These are phyloP conservation scores for Mycena kentingensis DNA, from an alignment of 768 basidiomycete genomes.

Conservation along the genomic window DNA sequence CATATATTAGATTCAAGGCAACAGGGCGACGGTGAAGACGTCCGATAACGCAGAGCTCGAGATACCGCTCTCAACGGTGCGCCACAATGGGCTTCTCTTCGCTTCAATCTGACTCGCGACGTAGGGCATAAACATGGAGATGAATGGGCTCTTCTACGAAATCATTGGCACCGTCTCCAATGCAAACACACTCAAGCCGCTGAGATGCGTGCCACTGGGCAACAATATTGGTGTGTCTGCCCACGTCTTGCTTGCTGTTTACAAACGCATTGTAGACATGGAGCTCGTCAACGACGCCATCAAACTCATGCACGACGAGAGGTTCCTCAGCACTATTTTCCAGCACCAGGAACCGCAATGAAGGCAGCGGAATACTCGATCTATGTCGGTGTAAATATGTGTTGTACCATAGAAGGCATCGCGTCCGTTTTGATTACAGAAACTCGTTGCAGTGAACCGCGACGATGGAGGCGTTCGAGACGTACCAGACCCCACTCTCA, in stretches of 20 bases:
- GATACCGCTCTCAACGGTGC: too few species aligned
- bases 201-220: not conserved
- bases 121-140: not conserved
- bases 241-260: not conserved
- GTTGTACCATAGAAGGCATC: not conserved
- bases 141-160: not conserved
- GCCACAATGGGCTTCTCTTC: too few species aligned
- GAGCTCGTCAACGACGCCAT: slow-evolving; percentile 62
- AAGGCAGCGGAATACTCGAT: not conserved
- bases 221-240: not conserved
- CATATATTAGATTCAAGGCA: not conserved
- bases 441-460: too few species aligned
- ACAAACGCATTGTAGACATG: slow-evolving; percentile 46
- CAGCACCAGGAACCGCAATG: not conserved
- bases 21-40: not conserved
- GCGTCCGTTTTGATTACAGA: too few species aligned
- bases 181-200: not conserved
- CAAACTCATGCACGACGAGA: slow-evolving; percentile 60
- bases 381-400: not conserved
- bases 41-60: not conserved
- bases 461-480: slow-evolving; percentile 65
- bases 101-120: too few species aligned
- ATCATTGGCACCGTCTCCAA: not conserved
- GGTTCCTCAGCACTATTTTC: slow-evolving; percentile 55
- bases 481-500: slow-evolving; percentile 80